Conservation (phyloP, 2,329 filamentous ascomycete species). For the Penicillium glabrum region DNA sequence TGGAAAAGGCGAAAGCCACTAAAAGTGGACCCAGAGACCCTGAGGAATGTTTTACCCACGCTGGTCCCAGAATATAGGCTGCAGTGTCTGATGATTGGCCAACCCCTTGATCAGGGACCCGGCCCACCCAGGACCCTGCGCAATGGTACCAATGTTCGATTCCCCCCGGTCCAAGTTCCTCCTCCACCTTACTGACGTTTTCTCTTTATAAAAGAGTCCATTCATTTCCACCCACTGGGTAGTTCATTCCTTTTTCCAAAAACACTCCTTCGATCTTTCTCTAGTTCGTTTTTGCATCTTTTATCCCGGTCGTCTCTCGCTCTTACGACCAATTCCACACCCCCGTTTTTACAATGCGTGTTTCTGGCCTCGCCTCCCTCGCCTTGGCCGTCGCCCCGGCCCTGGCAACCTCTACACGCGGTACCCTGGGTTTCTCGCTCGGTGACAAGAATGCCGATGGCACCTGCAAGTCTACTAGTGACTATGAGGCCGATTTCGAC, state of each 20-base stretch:
- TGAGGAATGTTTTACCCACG: slow-evolving; percentile 4
- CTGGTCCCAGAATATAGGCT: background rate
- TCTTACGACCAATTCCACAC: background rate
- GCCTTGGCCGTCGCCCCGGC: slow-evolving; percentile 48
- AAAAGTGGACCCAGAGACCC: slow-evolving; percentile 2
- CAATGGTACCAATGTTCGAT: background rate
- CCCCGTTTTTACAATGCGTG: slow-evolving; percentile 44
- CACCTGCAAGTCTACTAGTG: slow-evolving; percentile 60
- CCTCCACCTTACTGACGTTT: background rate
- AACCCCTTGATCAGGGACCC: slow-evolving; percentile 4
- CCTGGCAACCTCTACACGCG: slow-evolving; percentile 49
- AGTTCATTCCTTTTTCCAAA: background rate
- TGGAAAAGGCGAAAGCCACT: slow-evolving; percentile 1
- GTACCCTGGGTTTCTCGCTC: slow-evolving; percentile 64
- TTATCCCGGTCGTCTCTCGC: slow-evolving; percentile 4
- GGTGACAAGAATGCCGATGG: slow-evolving; percentile 64
- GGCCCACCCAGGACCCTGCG: slow-evolving; percentile 1
- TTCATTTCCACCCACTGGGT: background rate
- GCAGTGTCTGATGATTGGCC: background rate
- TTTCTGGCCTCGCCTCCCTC: slow-evolving; percentile 40
- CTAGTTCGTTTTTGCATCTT: background rate
- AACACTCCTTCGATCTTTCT: slow-evolving; percentile 4
- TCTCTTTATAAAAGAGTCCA: background rate
- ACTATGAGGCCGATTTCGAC: slow-evolving; percentile 67
- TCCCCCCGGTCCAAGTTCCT: background rate